Conservation (phyloP, 2,329 filamentous ascomycete species). For the Mariannaea sp. region DNA sequence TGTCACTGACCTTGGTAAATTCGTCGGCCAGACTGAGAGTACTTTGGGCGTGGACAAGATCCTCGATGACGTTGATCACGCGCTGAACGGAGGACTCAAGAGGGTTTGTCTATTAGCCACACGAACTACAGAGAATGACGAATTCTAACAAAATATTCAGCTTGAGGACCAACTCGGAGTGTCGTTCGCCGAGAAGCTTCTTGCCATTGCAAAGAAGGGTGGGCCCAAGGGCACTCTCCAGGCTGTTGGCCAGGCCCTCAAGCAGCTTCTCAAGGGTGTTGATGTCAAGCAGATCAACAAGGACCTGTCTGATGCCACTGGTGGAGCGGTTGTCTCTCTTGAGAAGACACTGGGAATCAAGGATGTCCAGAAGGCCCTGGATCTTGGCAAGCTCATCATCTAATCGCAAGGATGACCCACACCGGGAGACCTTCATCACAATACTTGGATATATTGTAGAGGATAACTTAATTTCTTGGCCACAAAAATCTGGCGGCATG, state of each 20-base stretch:
- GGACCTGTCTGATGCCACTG: constrained; percentile 13
- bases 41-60: background rate
- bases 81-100: background rate
- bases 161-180: constrained; percentile 20
- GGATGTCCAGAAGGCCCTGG: constrained; percentile 15
- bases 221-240: constrained; percentile 14
- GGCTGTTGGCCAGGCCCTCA: constrained; percentile 13
- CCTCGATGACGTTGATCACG: background rate
- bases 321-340: constrained; percentile 11
- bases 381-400: background rate
- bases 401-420: background rate
- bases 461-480: no score
- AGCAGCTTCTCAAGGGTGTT: constrained; percentile 9
- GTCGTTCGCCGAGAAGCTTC: constrained; percentile 18
- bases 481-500: no score
- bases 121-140: background rate
- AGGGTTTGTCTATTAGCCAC: background rate
- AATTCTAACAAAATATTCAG: background rate
- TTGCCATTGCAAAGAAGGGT: constrained; percentile 12
- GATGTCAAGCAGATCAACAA: constrained; percentile 10
- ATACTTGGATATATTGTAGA: no score
- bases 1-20: background rate
- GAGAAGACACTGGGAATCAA: constrained; percentile 12
- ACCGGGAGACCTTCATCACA: no score
- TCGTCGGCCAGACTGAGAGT: background rate